phyloP scores from a whole-genome alignment of 106 monocot species.

The Dendrobium nobile region DNA sequence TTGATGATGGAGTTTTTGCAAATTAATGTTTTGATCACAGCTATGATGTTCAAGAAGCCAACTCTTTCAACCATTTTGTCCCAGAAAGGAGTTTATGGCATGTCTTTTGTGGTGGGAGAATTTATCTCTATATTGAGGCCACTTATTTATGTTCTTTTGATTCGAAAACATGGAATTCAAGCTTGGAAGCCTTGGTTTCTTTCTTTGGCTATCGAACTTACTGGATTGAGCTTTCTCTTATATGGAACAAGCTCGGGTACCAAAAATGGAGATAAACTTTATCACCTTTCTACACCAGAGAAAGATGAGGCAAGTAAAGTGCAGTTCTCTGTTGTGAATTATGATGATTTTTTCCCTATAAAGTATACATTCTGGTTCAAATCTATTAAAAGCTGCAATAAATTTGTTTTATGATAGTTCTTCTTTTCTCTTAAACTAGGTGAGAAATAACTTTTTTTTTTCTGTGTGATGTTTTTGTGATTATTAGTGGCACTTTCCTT shows the following conservation, averaged over 20 bases:
- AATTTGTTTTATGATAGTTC: not conserved
- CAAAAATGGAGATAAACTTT: conserved; percentile 22
- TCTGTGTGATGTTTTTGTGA: not conserved
- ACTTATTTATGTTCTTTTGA: conserved; percentile 75
- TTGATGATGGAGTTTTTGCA: not conserved
- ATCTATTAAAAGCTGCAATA: not conserved
- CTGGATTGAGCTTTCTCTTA: conserved; percentile 58
- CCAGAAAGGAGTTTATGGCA: conserved; percentile 54
- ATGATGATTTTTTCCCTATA: not conserved
- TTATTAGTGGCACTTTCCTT: not conserved
- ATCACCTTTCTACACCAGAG: conserved; percentile 47
- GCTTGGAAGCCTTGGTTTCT: conserved; percentile 91
- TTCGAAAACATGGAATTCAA: conserved; percentile 61
- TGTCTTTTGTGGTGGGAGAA: conserved; percentile 64
- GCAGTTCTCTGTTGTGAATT: not conserved
- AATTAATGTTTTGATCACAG: conserved; percentile 25
- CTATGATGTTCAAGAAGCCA: conserved; percentile 24
- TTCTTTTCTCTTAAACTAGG: not conserved
- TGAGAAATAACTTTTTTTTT: not conserved
- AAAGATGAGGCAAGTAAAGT: conserved; percentile 61
- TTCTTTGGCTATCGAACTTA: conserved; percentile 65
- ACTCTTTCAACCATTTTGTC: conserved; percentile 54
- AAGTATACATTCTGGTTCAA: not conserved
- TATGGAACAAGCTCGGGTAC: conserved; percentile 29
- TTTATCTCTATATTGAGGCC: conserved; percentile 69